Conservation (phyloP, 208 protist genomes). For the Leptomonas pyrrhocoris region DNA sequence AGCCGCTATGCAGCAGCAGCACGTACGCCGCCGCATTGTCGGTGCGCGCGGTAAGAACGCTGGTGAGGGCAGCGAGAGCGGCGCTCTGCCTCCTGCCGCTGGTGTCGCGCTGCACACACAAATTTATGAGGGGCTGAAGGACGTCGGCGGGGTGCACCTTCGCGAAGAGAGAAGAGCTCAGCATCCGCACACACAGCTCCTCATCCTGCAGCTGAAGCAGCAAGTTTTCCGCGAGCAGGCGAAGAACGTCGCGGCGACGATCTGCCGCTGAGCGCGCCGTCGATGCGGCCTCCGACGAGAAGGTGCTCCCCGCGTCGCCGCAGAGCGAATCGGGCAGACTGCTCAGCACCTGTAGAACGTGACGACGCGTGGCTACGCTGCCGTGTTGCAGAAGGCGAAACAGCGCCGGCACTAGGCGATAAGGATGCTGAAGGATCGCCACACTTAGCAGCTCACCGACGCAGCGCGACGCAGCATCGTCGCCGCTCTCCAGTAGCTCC, state of each 20-base stretch:
- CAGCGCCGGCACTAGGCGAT: conserved; percentile 70
- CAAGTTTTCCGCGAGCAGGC: conserved; percentile 73
- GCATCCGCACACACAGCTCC: conserved; percentile 72
- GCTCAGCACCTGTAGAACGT: conserved; percentile 74
- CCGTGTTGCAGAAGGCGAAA: conserved; percentile 75
- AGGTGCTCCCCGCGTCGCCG: background rate
- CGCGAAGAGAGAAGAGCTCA: conserved; percentile 69
- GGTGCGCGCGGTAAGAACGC: conserved; percentile 60
- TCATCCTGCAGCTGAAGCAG: conserved; percentile 77
- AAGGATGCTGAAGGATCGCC: conserved; percentile 60
- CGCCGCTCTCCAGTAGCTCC: conserved; percentile 61
- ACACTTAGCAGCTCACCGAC: conserved; percentile 65
- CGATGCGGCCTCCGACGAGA: too few relatives aligned
- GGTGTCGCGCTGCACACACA: conserved; percentile 54
- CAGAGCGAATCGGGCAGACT: conserved; percentile 54
- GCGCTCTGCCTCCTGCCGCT: conserved; percentile 57
- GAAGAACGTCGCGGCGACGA: conserved; percentile 57
- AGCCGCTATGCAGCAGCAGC: conserved; percentile 20
- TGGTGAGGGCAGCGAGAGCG: conserved; percentile 43
- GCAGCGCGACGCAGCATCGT: conserved; percentile 75
- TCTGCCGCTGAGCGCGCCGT: background rate
- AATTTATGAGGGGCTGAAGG: conserved; percentile 60
- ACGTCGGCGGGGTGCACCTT: conserved; percentile 83
- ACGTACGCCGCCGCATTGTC: conserved; percentile 26
- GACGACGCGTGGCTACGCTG: conserved; percentile 50